phyloP scores from a whole-genome alignment of 768 basidiomycete genomes.

The Albatrellus ellisii region DNA sequence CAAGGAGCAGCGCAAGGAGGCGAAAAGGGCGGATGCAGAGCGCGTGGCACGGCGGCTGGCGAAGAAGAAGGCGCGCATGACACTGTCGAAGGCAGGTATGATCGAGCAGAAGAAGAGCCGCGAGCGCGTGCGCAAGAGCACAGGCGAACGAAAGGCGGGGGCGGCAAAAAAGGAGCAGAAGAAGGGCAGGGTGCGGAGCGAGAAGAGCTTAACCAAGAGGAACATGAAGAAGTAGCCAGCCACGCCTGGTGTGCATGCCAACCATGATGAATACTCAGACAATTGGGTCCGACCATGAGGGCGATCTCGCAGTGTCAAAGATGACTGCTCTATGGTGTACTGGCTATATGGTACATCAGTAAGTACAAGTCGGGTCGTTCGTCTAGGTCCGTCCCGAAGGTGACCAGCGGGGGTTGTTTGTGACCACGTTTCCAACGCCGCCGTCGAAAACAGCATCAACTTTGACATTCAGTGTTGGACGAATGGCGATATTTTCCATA shows the following conservation, averaged over 20 bases:
- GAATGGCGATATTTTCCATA: conserved; percentile 17
- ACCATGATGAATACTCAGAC: too few species aligned
- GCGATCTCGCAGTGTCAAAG: too few species aligned
- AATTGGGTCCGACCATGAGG: too few species aligned
- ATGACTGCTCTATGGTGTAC: too few species aligned
- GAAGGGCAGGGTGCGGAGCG: conserved; percentile 38
- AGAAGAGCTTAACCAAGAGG: conserved; percentile 37
- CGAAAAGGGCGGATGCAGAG: conserved; percentile 68
- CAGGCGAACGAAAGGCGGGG: conserved; percentile 18
- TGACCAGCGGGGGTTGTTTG: conserved; percentile 13
- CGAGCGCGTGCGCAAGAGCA: conserved; percentile 33
- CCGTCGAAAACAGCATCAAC: conserved; percentile 19
- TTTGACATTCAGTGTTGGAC: conserved; percentile 16
- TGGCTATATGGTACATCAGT: too few species aligned
- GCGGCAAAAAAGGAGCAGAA: conserved; percentile 22
- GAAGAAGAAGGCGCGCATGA: conserved; percentile 72
- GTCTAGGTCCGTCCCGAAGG: neutral
- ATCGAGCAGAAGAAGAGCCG: conserved; percentile 29
- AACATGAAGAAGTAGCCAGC: conserved; percentile 49
- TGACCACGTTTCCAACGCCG: conserved; percentile 15
- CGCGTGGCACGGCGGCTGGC: conserved; percentile 75
- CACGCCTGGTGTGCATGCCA: too few species aligned
- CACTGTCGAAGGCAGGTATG: conserved; percentile 30
- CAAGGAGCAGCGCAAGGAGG: conserved; percentile 77
- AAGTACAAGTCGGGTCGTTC: neutral